Conservation (phyloP, 805 yeast species). For the Myxozyma neglecta region DNA sequence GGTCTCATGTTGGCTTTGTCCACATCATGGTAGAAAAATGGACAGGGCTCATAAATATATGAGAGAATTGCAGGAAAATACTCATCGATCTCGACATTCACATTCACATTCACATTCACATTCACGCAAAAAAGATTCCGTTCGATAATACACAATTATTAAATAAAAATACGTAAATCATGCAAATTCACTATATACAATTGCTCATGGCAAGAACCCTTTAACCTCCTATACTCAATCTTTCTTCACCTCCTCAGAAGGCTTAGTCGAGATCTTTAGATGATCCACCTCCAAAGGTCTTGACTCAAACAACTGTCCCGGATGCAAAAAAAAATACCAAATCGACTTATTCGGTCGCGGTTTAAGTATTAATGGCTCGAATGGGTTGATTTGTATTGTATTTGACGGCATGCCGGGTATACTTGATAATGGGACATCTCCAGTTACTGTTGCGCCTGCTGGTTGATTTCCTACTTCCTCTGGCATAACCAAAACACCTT, state of each 20-base stretch:
- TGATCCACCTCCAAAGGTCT: constrained; percentile 10
- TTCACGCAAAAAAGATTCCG: neutral
- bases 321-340: constrained; percentile 10
- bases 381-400: constrained; percentile 9
- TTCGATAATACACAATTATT: neutral
- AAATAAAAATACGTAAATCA: too few relatives aligned
- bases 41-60: constrained; percentile 21
- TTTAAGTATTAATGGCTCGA: constrained; percentile 2
- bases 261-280: neutral
- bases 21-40: constrained; percentile 17
- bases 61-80: neutral
- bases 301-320: constrained; percentile 2
- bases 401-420: neutral
- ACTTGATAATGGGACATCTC: constrained; percentile 7
- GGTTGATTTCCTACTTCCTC: constrained; percentile 13
- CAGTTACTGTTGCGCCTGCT: constrained; percentile 1
- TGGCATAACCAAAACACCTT: constrained; percentile 15
- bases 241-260: neutral
- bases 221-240: neutral
- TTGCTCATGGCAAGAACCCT: neutral
- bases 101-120: too few relatives aligned
- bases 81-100: neutral
- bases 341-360: neutral
- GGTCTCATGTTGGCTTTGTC: constrained; percentile 25
- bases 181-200: neutral